Evolutionary conservation across 2,329 filamentous ascomycete genomes (phyloP).

Genomic region (Xylaria sp.): DNA sequence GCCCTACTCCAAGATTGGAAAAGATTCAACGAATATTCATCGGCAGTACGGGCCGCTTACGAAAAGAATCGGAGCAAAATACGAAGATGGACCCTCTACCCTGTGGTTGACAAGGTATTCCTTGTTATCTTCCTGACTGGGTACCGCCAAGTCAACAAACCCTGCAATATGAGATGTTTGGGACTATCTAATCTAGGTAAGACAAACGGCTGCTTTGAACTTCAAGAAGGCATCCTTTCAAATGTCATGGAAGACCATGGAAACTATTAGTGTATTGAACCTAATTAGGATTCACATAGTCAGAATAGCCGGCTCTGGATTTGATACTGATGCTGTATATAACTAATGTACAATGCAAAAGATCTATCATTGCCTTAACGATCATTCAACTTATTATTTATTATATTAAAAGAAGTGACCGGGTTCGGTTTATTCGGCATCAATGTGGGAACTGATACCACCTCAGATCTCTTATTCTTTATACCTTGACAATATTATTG

Average conservation of each 20-base stretch:
- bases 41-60: slow-evolving; percentile 27
- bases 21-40: slow-evolving; percentile 9
- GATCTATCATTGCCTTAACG: background rate
- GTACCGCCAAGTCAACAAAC: slow-evolving; percentile 1
- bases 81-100: slow-evolving; percentile 8
- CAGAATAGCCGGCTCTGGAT: background rate
- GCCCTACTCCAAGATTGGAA: slow-evolving; percentile 14
- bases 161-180: slow-evolving; percentile 1
- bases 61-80: slow-evolving; percentile 14
- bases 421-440: background rate
- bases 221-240: background rate
- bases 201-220: background rate
- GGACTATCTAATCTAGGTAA: background rate
- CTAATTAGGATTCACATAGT: background rate
- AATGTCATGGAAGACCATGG: background rate
- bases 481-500: background rate
- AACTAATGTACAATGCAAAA: background rate
- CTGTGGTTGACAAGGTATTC: slow-evolving; percentile 7
- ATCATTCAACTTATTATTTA: background rate
- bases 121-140: background rate
- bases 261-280: background rate
- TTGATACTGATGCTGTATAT: background rate
- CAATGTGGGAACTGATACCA: background rate
- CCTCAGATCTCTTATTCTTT: background rate
- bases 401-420: background rate